Percentiles rank a stretch among this genome's conserved stretches.
Evolutionary conservation across 192 early-diverging fungal species (phyloP).

Genomic region (Coemansia sp.): DNA sequence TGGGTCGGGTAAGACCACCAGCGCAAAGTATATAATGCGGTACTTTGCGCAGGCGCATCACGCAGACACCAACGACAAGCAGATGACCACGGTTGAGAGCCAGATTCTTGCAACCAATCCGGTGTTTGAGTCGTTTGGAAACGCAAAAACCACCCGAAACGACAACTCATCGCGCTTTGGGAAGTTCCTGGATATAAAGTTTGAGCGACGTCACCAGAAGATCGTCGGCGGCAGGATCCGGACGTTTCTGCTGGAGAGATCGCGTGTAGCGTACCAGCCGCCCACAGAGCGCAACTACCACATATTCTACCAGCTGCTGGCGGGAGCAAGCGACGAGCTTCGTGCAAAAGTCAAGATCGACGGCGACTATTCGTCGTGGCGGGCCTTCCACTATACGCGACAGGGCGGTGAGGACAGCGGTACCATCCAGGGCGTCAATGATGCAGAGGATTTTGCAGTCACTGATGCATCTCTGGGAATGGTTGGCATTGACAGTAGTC

Average conservation of each 20-base stretch:
- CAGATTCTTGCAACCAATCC: constrained; percentile 72
- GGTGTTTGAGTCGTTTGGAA: constrained; percentile 90
- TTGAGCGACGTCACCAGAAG: constrained; percentile 74
- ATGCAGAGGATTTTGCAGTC: constrained; percentile 62
- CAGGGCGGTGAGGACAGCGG: constrained; percentile 55
- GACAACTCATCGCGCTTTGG: constrained; percentile 87
- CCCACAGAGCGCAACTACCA: constrained; percentile 88
- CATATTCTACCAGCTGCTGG: constrained; percentile 94
- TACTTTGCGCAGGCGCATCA: constrained; percentile 90
- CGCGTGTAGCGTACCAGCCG: constrained; percentile 68
- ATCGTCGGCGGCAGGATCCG: constrained; percentile 85
- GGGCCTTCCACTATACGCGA: constrained; percentile 48
- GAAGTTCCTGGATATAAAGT: constrained; percentile 85
- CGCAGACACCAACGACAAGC: constrained; percentile 53
- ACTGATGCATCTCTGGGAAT: constrained; percentile 82
- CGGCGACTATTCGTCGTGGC: constrained; percentile 65
- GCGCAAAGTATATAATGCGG: constrained; percentile 97
- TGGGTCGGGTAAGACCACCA: constrained; percentile 96
- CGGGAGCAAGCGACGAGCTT: constrained; percentile 73
- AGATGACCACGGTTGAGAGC: constrained; percentile 50
- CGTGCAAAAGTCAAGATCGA: constrained; percentile 69
- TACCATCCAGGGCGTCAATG: constrained; percentile 57
- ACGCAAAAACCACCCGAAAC: constrained; percentile 76
- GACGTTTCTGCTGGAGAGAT: constrained; percentile 87
- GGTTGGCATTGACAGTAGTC: constrained; percentile 75